These are phyloP conservation scores for Leccinum rimulosum DNA, from an alignment of 768 basidiomycete species.

Conservation along the genomic window DNA sequence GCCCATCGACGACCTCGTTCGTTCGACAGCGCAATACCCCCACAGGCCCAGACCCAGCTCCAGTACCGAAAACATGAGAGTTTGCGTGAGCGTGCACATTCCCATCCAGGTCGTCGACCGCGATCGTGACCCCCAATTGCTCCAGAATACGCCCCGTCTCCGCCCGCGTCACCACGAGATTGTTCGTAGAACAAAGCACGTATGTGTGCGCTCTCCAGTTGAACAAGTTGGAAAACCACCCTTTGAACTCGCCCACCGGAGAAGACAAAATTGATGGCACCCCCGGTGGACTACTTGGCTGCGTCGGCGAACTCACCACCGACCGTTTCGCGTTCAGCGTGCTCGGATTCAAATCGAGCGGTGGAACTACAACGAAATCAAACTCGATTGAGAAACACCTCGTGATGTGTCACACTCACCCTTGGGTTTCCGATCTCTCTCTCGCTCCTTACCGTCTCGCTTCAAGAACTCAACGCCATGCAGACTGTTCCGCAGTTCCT, in stretches of 20 bases:
- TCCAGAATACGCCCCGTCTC: conserved; percentile 65
- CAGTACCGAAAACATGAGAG: background rate
- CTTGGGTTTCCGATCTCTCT: conserved; percentile 50
- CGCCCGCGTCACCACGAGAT: conserved; percentile 57
- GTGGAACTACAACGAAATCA: conserved; percentile 42
- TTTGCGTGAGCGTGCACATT: conserved; percentile 27
- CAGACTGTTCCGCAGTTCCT: conserved; percentile 53
- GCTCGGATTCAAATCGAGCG: conserved; percentile 48
- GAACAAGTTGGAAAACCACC: conserved; percentile 96
- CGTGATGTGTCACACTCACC: conserved; percentile 39
- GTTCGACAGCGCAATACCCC: conserved; percentile 48
- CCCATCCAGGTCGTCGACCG: conserved; percentile 48
- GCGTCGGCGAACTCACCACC: conserved; percentile 48
- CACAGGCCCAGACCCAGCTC: conserved; percentile 30
- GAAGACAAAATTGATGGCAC: conserved; percentile 52
- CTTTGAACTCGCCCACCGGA: conserved; percentile 81
- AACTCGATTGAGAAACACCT: background rate
- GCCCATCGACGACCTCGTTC: conserved; percentile 45
- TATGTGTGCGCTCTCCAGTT: conserved; percentile 75
- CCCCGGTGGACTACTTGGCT: conserved; percentile 37
- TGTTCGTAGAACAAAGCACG: conserved; percentile 55
- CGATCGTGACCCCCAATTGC: conserved; percentile 59
- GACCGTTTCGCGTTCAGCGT: conserved; percentile 45
- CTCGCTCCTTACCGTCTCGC: conserved; percentile 40
- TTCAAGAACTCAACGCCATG: conserved; percentile 28